These are phyloP conservation scores for Sechiopsis laciniata DNA, from an alignment of 306 rosid genomes.

Conservation along the genomic window DNA sequence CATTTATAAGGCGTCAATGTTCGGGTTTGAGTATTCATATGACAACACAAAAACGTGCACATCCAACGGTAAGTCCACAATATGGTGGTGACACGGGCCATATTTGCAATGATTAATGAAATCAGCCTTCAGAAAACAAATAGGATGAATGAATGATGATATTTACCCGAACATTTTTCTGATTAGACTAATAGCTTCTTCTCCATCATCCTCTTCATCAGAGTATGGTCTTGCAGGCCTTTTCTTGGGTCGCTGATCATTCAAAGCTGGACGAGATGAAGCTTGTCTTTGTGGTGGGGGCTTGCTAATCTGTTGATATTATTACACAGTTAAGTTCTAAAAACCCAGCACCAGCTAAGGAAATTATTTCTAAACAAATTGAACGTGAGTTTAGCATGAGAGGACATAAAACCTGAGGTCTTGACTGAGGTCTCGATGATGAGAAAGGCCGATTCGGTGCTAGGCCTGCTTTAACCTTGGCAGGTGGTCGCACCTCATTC, in stretches of 20 bases:
- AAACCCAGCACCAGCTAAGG: not conserved
- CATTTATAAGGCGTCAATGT: not conserved
- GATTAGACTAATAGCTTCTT: slow-evolving; percentile 41
- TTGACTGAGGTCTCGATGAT: slow-evolving; percentile 56
- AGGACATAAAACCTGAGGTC: slow-evolving; percentile 46
- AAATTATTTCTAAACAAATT: not conserved
- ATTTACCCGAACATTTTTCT: slow-evolving; percentile 56
- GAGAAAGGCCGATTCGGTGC: slow-evolving; percentile 45
- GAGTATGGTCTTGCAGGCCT: slow-evolving; percentile 35
- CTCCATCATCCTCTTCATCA: slow-evolving; percentile 42
- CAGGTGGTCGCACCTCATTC: slow-evolving; percentile 40
- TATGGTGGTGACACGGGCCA: too few relatives aligned
- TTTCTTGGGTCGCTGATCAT: slow-evolving; percentile 54
- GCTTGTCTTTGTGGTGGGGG: slow-evolving; percentile 43
- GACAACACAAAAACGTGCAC: too few relatives aligned
- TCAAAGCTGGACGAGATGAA: slow-evolving; percentile 30
- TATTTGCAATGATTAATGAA: not conserved
- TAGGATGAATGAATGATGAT: not conserved
- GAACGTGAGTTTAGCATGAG: not conserved
- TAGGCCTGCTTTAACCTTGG: slow-evolving; percentile 36
- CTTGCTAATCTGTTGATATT: slow-evolving; percentile 42
- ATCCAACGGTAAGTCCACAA: too few relatives aligned
- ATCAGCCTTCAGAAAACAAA: not conserved
- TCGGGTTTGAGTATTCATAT: too few relatives aligned
- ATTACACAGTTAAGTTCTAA: slow-evolving; percentile 22